Evolutionary conservation across 805 yeast species (phyloP), one percentile per base, ranked within the genome.

Genomic region (Kregervanrija delftensis): DNA sequence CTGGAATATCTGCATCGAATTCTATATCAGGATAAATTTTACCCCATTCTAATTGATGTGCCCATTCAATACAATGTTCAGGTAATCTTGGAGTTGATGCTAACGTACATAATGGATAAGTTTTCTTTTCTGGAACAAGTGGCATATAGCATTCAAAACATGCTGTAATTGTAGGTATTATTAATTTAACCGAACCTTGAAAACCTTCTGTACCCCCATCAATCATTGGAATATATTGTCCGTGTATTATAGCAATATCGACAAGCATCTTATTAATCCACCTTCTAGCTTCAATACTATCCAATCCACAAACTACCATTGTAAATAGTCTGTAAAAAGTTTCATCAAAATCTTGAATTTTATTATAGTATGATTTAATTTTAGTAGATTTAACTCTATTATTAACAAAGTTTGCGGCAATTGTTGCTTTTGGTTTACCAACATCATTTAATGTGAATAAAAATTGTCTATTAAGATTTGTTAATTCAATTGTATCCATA

Each of bases 191-290:
- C 56, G 91, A 96, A 3, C 99, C 99, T 51, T 85, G 76, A 57
- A 91, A 83, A 0, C 97, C 97, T 59, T 91, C 98, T 0, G 96
- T 85, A 3, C 97, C 99, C 4, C 97, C 97, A 60, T 91, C 99
- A 12, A 93, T 79, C 58, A 91, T 61, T 0, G 89, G 88, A 38
- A 79, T 77, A 11, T 73, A 73, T 41, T 69, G 67, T 2, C 76
- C 72, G 28, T 51, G 39, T 0, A 61, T 66, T 40, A 74, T 79
- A 4, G 86, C 88, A 50, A 90, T 55, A 9, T 77, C 70, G 1
- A 86, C 78, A 28, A 91, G 63, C 11, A 77, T 73, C 11, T 75
- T 69, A 62, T 91, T 91, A 50, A 91, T 83, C 91, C 95, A 90
- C 40, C 97, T 66, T 33, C 99, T 70, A 0, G 98, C 96, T 55